Percentiles rank a stretch among this genome's conserved stretches.
These are phyloP conservation scores for Citrus hindsii DNA, from an alignment of 345 rosid genomes.

Conservation along the genomic window DNA sequence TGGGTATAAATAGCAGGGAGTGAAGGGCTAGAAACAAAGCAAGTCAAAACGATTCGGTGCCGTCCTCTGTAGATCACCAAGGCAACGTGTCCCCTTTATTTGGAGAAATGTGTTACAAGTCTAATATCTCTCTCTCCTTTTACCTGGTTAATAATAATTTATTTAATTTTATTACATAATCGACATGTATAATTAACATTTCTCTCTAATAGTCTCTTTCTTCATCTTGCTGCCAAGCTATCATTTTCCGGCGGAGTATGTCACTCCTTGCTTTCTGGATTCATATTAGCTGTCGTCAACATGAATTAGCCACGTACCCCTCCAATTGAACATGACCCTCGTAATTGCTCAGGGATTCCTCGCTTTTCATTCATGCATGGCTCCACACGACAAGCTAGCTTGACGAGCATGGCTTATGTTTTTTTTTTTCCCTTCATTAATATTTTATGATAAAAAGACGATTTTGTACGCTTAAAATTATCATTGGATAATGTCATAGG, in stretches of 20 bases:
- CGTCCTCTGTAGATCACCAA: constrained; percentile 50
- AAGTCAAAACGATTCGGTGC: constrained; percentile 90
- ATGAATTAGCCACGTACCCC: constrained; percentile 41
- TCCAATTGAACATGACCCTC: constrained; percentile 13
- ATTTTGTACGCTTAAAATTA: background rate
- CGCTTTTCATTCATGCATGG: constrained; percentile 11
- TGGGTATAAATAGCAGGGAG: constrained; percentile 38
- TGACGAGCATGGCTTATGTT: background rate
- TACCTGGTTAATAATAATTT: background rate
- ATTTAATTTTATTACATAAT: background rate
- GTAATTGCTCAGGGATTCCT: constrained; percentile 1
- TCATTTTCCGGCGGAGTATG: constrained; percentile 33
- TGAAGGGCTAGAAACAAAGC: constrained; percentile 19
- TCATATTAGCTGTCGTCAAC: constrained; percentile 61
- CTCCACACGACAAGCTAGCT: constrained; percentile 1
- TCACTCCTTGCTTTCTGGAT: constrained; percentile 29
- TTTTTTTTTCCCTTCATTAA: background rate
- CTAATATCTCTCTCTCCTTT: background rate
- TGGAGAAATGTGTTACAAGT: constrained; percentile 9
- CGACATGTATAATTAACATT: background rate
- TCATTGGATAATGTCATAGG: background rate
- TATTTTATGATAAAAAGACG: background rate
- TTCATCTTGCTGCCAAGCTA: constrained; percentile 9
- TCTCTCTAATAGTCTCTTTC: background rate
- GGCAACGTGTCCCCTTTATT: constrained; percentile 58